A percentile compares a stretch with the other conserved stretches of the same genome.
Conservation (phyloP, 2,329 filamentous ascomycete species). For the Stachybotrys elegans region DNA sequence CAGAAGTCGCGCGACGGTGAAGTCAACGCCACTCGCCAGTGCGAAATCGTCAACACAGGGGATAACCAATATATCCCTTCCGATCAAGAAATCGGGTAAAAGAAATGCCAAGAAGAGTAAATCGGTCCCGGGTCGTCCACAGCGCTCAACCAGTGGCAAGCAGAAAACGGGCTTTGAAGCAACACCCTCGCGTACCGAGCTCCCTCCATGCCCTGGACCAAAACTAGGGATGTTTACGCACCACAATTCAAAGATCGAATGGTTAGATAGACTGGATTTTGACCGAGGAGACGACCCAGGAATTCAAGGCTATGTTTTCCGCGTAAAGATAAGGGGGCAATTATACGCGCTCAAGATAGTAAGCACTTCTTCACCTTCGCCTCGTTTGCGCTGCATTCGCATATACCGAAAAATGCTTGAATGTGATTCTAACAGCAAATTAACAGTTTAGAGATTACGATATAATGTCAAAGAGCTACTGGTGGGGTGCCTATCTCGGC, state of each 20-base stretch:
- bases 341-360: conserved; percentile 1
- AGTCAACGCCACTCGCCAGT: too few species aligned
- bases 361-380: not conserved
- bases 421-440: not conserved
- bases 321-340: not conserved
- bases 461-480: not conserved
- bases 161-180: too few species aligned
- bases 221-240: not conserved
- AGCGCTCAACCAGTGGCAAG: too few species aligned
- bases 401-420: not conserved
- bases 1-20: too few species aligned
- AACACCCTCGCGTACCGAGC: not conserved
- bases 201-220: not conserved
- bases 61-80: too few species aligned
- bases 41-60: too few species aligned
- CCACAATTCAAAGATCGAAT: not conserved
- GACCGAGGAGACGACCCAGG: not conserved
- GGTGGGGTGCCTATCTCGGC: not conserved
- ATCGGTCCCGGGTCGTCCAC: too few species aligned
- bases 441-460: conserved; percentile 1
- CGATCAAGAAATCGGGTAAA: too few species aligned
- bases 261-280: not conserved
- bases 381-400: not conserved
- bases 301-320: conserved; percentile 1
- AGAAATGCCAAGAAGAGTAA: too few species aligned